phyloP scores from a whole-genome alignment of 768 basidiomycete species.

The Mycena capillaripes region DNA sequence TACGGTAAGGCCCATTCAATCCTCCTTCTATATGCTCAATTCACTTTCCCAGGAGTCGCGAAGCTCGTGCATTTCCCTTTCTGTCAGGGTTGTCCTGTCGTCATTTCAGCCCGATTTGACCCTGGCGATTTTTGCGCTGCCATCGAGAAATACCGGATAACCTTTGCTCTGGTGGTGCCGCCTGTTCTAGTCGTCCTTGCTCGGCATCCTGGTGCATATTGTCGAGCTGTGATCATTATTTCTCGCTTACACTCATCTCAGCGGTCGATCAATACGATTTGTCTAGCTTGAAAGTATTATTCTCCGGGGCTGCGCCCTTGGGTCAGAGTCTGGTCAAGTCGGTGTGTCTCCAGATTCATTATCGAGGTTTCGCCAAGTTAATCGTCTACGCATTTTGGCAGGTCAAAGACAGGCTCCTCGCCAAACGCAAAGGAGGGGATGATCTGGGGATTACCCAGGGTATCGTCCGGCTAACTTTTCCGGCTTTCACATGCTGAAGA shows the following conservation, averaged over 20 bases:
- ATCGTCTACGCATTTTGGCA: slow-evolving; percentile 39
- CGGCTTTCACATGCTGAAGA: background rate
- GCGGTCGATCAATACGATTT: slow-evolving; percentile 79
- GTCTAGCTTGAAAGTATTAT: slow-evolving; percentile 66
- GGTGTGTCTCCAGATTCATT: slow-evolving; percentile 42
- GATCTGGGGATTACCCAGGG: slow-evolving; percentile 66
- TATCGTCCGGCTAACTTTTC: slow-evolving; percentile 37
- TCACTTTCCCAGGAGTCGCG: slow-evolving; percentile 59
- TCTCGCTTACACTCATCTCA: slow-evolving; percentile 39
- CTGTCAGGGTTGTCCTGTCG: slow-evolving; percentile 60
- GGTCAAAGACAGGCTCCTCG: slow-evolving; percentile 53
- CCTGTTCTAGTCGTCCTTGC: slow-evolving; percentile 86
- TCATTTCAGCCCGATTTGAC: slow-evolving; percentile 80
- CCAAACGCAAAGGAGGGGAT: slow-evolving; percentile 56
- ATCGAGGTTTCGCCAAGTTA: background rate
- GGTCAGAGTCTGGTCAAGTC: slow-evolving; percentile 71
- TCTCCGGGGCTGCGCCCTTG: slow-evolving; percentile 88
- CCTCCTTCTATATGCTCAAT: background rate
- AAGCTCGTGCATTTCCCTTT: slow-evolving; percentile 76
- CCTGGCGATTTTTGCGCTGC: slow-evolving; percentile 74
- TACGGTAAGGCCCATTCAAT: slow-evolving; percentile 47
- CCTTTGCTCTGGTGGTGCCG: slow-evolving; percentile 75
- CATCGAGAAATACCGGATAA: slow-evolving; percentile 76
- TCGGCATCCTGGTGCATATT: slow-evolving; percentile 73
- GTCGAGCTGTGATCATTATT: background rate